Base-by-base conservation (phyloP, 306 rosid species). In the Arachis hypogaea region DNA sequence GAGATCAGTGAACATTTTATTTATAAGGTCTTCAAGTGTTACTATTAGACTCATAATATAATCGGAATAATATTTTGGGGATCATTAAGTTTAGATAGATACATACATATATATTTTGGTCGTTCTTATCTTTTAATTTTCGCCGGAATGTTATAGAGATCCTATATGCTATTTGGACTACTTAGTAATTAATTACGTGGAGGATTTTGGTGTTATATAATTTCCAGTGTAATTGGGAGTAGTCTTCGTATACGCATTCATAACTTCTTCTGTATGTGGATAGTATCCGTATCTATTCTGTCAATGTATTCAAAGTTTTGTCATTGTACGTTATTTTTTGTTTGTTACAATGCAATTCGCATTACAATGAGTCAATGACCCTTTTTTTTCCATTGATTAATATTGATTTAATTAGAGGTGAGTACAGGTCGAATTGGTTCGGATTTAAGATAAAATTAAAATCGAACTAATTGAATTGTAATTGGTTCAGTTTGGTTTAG, bases 141-240 rank as follows among this genome's bases (percentile, higher is more conserved):
- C 18, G 7, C 9, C 3, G 3, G 4, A 46, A 55, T 28, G 7
- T 22, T 68, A 11, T 4, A 51, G 42, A 42, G 12, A 11, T 45
- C 28, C 1, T 22, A 22, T 71, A 41, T 60, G 11, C 40, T 61
- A 42, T n/a, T 45, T 41, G 33, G 68, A 16, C 38, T 14, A 14
- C 60, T 59, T 30, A 46, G 33, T 58, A 72, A 59, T 59, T 58
- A 72, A 59, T 59, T 59, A 46, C 60, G 68, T 60, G 68, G 40
- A 30, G 59, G 59, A 59, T 46, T 59, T 60, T 47, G 50, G 38
- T 33, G 38, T 33, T 33, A 47, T 72, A 7, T 16, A 45, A 59
- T 46, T 71, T 71, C 14, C 67, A 30, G 12, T 30, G 56, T 57
- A 40, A 41, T 5, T 56, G 76, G 46, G 36, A 33, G 30, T 16